Percentiles rank a stretch among this genome's conserved stretches.
Evolutionary conservation across 306 rosid species (phyloP).

Genomic region (Benincasa hispida): DNA sequence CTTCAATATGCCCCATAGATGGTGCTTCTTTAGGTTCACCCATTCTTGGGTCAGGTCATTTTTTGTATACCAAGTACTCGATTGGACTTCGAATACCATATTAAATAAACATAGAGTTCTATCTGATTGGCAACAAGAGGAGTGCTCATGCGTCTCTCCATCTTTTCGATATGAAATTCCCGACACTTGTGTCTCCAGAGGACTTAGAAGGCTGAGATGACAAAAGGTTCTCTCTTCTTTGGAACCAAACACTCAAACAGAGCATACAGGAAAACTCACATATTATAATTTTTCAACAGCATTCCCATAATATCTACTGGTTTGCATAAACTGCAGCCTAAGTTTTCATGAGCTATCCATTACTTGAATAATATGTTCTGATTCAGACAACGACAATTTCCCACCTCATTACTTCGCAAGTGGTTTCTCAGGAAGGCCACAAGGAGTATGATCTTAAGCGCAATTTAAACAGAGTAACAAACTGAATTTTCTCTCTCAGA

Average conservation of each 20-base stretch:
- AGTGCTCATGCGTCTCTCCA: no score
- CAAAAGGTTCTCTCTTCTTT: not conserved
- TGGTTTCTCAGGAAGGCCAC: not conserved
- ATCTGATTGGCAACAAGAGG: no score
- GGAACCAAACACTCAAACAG: not conserved
- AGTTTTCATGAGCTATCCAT: not conserved
- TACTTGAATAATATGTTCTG: not conserved
- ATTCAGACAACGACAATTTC: not conserved
- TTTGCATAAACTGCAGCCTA: not conserved
- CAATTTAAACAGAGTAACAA: not conserved
- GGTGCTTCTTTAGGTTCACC: no score
- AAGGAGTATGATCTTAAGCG: not conserved
- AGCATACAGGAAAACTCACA: not conserved
- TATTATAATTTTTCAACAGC: not conserved
- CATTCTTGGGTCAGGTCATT: no score
- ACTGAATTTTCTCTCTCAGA: not conserved
- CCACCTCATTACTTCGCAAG: not conserved
- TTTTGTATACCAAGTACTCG: no score
- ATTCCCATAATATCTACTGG: not conserved
- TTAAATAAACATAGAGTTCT: no score
- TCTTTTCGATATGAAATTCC: no score
- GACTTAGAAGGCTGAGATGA: not conserved
- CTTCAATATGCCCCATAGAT: no score
- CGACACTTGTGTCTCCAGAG: not conserved
- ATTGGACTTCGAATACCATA: no score